Evolutionary conservation across 139 green algal species (phyloP), one percentile per base, ranked within the genome.

Genomic region (Chlorokybus atmophyticus): DNA sequence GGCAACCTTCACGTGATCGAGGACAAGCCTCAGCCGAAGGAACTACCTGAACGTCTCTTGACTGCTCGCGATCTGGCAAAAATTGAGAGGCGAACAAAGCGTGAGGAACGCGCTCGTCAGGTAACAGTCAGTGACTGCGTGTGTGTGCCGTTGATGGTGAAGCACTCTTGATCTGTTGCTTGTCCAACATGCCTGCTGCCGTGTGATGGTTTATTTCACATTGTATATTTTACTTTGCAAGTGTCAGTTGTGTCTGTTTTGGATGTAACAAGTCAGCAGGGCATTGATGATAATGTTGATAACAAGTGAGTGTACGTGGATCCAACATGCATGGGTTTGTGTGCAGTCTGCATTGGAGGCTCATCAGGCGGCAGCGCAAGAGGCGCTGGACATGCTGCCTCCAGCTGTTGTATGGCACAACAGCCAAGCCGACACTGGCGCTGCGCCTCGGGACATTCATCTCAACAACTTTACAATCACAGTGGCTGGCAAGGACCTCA

Each of bases 401-500:
- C 32, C 30, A 14, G 40, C 67, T 10, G 55, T 25, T 24, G 55
- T 70, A 17, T 44, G 14, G 6, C 62, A 70, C 25, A 48, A 56
- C 21, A 48, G 57, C 27, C 25, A 55, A 6, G 56, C 44, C 35
- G 25, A 6, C 19, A 48, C n/a, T 6, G 55, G 41, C n/a, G 57
- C 24, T 7, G 21, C n/a, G n/a, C n/a, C 57, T 19, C 41, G 38
- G 14, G 62, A 71, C 38, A 62, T 71, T 26, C 57, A 50, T 7
- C 27, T 71, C 28, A 32, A 67, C 5, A 67, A 47, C 41, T 67
- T 71, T 42, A 68, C 27, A 30, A 62, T 71, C 25, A 42, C 50
- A 8, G 57, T 71, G 5, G 62, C 57, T 19, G 62, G 62, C 3
- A 68, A 68, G 32, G 62, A 71, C 4, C 62, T 71, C 8, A 61